A percentile compares a stretch with the other conserved stretches of the same genome.
Conservation (phyloP, 2,329 filamentous ascomycete species). For the Botrytis medusae region DNA sequence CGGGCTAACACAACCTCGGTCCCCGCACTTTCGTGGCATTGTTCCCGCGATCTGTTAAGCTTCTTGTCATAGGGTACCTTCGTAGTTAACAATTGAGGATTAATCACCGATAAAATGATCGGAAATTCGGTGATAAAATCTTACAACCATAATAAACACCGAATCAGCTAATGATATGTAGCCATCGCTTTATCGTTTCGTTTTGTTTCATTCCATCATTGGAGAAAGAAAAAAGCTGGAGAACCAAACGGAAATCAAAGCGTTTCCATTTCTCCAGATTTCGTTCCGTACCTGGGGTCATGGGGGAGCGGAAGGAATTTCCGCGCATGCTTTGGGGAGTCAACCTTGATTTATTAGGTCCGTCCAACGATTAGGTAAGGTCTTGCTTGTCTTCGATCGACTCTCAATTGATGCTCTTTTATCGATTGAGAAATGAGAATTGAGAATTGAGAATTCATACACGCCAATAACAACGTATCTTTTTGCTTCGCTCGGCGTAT, state of each 20-base stretch:
- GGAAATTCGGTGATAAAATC: constrained; percentile 1
- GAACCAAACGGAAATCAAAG: background rate
- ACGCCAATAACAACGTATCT: background rate
- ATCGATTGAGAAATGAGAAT: background rate
- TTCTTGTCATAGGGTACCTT: background rate
- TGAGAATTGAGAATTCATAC: background rate
- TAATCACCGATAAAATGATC: background rate
- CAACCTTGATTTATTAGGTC: background rate
- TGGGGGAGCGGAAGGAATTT: constrained; percentile 1
- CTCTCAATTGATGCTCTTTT: background rate
- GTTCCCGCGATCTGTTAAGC: background rate
- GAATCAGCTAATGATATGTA: background rate
- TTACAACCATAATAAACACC: background rate
- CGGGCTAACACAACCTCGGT: background rate
- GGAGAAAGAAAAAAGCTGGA: background rate
- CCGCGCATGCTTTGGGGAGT: background rate
- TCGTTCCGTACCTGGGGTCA: background rate
- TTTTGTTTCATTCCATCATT: background rate
- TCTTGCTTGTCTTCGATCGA: background rate
- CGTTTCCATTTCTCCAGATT: constrained; percentile 4
- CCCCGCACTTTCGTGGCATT: background rate
- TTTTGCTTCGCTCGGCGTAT: background rate
- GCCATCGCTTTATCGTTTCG: background rate
- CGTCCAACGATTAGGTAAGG: background rate
- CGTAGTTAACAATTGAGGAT: too few relatives aligned